Base-by-base conservation (phyloP, 768 basidiomycete genomes). In the Hemileccinum rubropunctum region DNA sequence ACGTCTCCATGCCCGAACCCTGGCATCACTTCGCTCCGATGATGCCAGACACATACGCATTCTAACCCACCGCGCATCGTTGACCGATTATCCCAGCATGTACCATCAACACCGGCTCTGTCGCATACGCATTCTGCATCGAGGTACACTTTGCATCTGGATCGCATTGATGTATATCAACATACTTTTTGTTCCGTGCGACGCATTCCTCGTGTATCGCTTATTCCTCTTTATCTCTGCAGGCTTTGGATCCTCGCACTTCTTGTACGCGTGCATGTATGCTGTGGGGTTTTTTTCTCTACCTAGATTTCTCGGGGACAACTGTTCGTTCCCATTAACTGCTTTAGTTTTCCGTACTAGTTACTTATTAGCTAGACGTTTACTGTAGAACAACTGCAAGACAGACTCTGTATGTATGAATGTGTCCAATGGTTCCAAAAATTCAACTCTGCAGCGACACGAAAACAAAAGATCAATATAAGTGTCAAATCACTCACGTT, bases 1-100 rank as follows among this genome's bases (percentile, higher is more conserved):
- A 21, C 39, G 9, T 60, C 6, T 12, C 48, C 17, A 64, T 56
- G 61, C 57, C 64, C 0, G 64, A 68, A 23, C 55, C 59, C 0
- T 64, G 66, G 65, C 39, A 27, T 10, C 32, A 4, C 54, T 43
- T 20, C 54, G 6, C 44, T 42, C 35, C 26, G 12, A 21, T 27
- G 34, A 5, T 40, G 32, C 39, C 32, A 11, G 27, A 48, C 38
- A 4, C 47, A 6, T 54, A 15, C 15, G 45, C 46, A 27, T 57
- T 65, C 17, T 65, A 37, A 53, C 17, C 10, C 23, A n/a, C 20
- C 36, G 13, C 36, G 27, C 43, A 45, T 48, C 43, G 32, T 57
- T 52, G 53, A 55, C 48, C 62, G 52, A 54, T 10, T 13, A 28
- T 34, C 9, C 43, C 8, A 7, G 18, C 32, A 23, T 28, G 32